Evolutionary conservation across 257 asterid genomes (phyloP), one percentile per base, ranked within the genome.

Genomic region (Solanum corneliomulleri): DNA sequence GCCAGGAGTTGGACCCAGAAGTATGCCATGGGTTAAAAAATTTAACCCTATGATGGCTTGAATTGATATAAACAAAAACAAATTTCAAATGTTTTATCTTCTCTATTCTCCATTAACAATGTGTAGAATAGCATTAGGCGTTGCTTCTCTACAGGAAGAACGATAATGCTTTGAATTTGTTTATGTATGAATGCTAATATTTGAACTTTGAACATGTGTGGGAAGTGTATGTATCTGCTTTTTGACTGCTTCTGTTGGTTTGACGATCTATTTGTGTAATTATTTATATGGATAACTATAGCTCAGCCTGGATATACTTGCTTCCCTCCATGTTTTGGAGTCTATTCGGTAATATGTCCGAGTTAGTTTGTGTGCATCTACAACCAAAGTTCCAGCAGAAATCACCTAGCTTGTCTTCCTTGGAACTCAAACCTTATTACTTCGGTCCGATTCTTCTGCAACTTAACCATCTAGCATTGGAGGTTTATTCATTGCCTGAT

Each of bases 1-100:
- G 97, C 98, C 11, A 81, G 98, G 92, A 93, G 97, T 96, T 95
- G 98, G 98, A 93, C 98, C 83, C 98, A 95, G 91, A 95, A 95
- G 87, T 95, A 94, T 44, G 97, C 98, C 1, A 94, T 94, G 98
- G 98, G 98, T 78, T 95, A 91, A 87, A 71, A 4, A 15, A 31
- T 27, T n/a, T 62, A 66, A 25, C 47, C 44, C 11, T 33, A 18
- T 14, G 66, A 27, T 45, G 69, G 83, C 87, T 83, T 84, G 70
- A 42, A 88, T 87, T 69, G 64, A 44, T 92, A 93, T 91, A 91
- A 90, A 92, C 86, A 77, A 60, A 68, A 41, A 27, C 76, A 81
- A 44, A 81, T 87, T 83, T 49, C 44, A 18, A 75, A 81, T 87
- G 86, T 45, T 45, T 88, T 86, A 39, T 88, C 25, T 74, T 69